Evolutionary conservation across 768 basidiomycete genomes (phyloP).

Genomic region (Bullera alba): DNA sequence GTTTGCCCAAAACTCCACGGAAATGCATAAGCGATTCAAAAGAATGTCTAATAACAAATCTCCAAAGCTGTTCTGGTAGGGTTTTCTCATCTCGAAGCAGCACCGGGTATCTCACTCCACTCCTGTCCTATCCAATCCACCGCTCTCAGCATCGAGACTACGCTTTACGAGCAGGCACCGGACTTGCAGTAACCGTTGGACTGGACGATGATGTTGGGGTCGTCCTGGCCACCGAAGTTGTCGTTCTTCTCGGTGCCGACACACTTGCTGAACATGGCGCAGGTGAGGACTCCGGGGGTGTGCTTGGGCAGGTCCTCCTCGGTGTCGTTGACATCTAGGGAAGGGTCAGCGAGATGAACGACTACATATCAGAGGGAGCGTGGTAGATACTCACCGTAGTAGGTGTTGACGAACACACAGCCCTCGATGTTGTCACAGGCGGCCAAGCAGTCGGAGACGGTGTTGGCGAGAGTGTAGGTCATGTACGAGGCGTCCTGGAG

Average conservation of each 20-base stretch:
- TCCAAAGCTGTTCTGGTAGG: too few relatives aligned
- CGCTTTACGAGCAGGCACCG: slow-evolving; percentile 8
- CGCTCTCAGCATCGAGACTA: background rate
- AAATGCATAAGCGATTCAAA: too few relatives aligned
- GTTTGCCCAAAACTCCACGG: too few relatives aligned
- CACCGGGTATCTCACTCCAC: too few relatives aligned
- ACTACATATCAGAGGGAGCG: too few relatives aligned
- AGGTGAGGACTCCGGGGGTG: slow-evolving; percentile 23
- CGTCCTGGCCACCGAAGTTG: slow-evolving; percentile 30
- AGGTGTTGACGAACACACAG: slow-evolving; percentile 16
- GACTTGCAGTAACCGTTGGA: slow-evolving; percentile 34
- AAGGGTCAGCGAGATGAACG: too few relatives aligned
- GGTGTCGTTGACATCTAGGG: slow-evolving; percentile 10
- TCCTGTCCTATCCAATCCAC: background rate
- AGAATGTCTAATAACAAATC: too few relatives aligned
- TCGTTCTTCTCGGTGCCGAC: slow-evolving; percentile 20
- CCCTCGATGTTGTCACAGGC: slow-evolving; percentile 25
- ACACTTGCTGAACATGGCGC: slow-evolving; percentile 27
- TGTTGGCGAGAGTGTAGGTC: slow-evolving; percentile 32
- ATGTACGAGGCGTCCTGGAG: slow-evolving; percentile 28
- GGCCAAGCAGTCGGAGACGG: slow-evolving; percentile 24
- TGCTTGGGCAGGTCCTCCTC: slow-evolving; percentile 25
- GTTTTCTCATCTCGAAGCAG: too few relatives aligned
- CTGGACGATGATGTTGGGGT: slow-evolving; percentile 24
- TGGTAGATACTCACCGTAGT: slow-evolving; percentile 20